These are phyloP conservation scores for Nemania abortiva DNA, from an alignment of 2,329 filamentous ascomycete genomes.

Conservation along the genomic window DNA sequence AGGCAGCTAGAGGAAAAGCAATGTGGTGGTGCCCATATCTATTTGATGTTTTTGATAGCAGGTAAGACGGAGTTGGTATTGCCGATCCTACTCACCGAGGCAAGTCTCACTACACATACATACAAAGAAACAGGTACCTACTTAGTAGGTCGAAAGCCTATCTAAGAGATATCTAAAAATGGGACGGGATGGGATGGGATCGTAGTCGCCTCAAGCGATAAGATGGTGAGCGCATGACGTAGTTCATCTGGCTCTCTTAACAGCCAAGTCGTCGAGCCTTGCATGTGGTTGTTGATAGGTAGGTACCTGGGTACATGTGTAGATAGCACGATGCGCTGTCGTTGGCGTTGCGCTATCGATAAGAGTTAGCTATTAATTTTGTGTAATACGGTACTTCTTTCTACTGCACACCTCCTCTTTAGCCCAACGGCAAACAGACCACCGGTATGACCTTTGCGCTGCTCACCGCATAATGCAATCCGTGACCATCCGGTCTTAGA, in stretches of 20 bases:
- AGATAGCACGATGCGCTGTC: neutral
- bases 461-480: slow-evolving; percentile 1
- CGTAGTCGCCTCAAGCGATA: too few relatives aligned
- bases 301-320: neutral
- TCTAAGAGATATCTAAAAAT: too few relatives aligned
- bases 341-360: slow-evolving; percentile 26
- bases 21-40: neutral
- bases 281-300: neutral
- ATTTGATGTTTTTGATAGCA: neutral
- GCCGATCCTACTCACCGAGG: neutral
- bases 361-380: slow-evolving; percentile 13
- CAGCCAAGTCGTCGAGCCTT: too few relatives aligned
- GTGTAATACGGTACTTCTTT: too few relatives aligned
- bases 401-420: slow-evolving; percentile 6
- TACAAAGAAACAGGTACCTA: neutral
- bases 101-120: neutral
- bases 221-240: too few relatives aligned
- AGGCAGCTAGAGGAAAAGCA: slow-evolving; percentile 3
- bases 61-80: neutral
- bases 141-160: neutral
- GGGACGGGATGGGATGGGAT: too few relatives aligned
- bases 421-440: neutral
- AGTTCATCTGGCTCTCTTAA: neutral
- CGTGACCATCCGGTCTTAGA: neutral
- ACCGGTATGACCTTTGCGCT: neutral